Evolutionary conservation across 192 early-diverging fungal genomes (phyloP), one percentile per base, ranked within the genome.

Genomic region (Pilaira anomala): DNA sequence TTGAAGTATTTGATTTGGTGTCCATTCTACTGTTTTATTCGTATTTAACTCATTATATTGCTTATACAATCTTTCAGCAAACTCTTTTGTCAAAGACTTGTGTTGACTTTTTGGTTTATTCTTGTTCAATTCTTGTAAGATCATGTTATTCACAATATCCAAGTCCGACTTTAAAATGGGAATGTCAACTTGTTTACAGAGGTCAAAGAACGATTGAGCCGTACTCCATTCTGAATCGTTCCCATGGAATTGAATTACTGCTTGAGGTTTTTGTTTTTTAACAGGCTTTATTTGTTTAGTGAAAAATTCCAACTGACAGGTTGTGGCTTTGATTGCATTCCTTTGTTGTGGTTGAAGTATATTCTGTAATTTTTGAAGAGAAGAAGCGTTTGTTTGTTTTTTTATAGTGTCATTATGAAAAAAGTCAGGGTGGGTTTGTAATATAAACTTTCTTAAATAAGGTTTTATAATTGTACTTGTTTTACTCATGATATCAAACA

Each of bases 361-460:
- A 22, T 26, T 48, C 14, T 69, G 50, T 0, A 69, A 30, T 26
- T 56, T 41, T 29, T 69, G 67, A 6, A 69, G 28, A 0, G 67
- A 53, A 0, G 28, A 14, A 12, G 60, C 67, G 25, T 69, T 69
- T 14, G 6, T 25, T 24, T 54, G 24, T 33, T 69, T 69, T 49
- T 48, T 69, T 45, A 51, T 3, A 7, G 51, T 0, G 18, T 69
- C 67, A 48, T 62, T n/a, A 14, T 45, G 49, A 33, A 69, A 69
- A 25, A 69, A 69, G 40, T 69, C 67, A 13, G 67, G 67, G 30
- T 69, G 67, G 18, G 51, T 60, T 39, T 62, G 45, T 9, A 69
- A 33, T 36, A 69, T 60, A 0, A 69, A 36, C 13, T 63, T 69
- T 62, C 52, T 62, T 18, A 69, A 48, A 48, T 69, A 69, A 9